Base-by-base conservation (phyloP, 352 stramenopile genomes). In the Globisporangium mamillatum region DNA sequence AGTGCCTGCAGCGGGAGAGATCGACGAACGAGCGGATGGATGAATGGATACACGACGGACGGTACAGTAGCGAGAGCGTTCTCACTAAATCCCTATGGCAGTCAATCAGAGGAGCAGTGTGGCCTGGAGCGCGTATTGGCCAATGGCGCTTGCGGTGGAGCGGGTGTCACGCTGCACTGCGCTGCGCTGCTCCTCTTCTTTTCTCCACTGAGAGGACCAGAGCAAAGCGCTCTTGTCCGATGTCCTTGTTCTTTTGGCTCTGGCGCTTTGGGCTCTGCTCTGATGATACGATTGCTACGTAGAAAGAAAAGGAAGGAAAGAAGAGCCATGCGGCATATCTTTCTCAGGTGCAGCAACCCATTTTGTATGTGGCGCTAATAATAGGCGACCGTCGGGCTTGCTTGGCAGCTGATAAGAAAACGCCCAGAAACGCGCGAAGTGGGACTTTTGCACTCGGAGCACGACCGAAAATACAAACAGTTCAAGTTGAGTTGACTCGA, bases 261-360 rank as follows among this genome's bases (percentile, higher is more conserved):
- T 50, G 10, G 36, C 10, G 36, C 12, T 44, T 16, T 41, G 34
- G 34, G 34, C 34, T 41, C 9, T 41, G 36, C 41, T 48, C 16
- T 48, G 41, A 20, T 48, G 41, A 44, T 44, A 44, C 12, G 38
- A 46, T 50, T 22, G 41, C 7, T 50, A 50, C 41, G 41, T 50
- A 50, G 41, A 50, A 50, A 50, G 41, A 50, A 48, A 50, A n/a
- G 41, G 41, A 50, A 50, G 16, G 41, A 50, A 50, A 50, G 41
- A 50, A 50, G 41, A 50, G 41, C 41, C 41, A 22, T n/a, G 41
- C 20, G 41, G 41, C 16, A 50, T 50, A 22, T 50, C 41, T n/a
- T 50, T 50, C 41, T 50, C 41, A 50, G 41, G 5, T 50, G 41
- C 41, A 50, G 4, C 41, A 8, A 8, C 16, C 4, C 4, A 4